These are phyloP conservation scores for Viola pubescens DNA, from an alignment of 441 rosid species.

Conservation along the genomic window DNA sequence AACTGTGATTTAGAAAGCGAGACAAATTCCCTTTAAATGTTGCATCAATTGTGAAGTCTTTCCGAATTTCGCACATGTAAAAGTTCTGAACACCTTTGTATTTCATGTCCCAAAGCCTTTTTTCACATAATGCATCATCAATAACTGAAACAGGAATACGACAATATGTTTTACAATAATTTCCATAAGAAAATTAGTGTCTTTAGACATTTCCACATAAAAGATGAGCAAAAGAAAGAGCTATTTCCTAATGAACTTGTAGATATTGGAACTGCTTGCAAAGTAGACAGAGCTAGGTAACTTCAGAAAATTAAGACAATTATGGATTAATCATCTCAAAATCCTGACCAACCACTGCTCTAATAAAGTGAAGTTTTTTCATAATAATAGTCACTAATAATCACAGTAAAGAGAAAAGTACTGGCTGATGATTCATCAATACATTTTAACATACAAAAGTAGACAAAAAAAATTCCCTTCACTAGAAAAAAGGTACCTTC, in stretches of 20 bases:
- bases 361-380: no score
- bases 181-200: no score
- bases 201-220: no score
- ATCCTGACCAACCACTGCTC: no score
- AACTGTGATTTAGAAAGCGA: constrained; percentile 90
- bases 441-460: background rate
- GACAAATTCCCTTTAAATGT: constrained; percentile 90
- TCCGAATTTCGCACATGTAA: constrained; percentile 95
- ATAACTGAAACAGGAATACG: constrained; percentile 52
- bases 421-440: constrained; percentile 3
- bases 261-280: no score
- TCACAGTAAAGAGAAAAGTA: background rate
- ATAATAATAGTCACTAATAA: no score
- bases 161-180: background rate
- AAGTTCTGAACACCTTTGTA: constrained; percentile 66
- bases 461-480: background rate
- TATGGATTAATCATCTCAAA: no score
- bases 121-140: constrained; percentile 73
- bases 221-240: no score
- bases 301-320: no score
- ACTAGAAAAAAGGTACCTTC: constrained; percentile 53
- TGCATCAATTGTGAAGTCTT: constrained; percentile 94
- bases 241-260: no score
- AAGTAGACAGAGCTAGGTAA: no score
- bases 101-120: constrained; percentile 99